Percentiles rank a stretch among this genome's conserved stretches.
These are phyloP conservation scores for Aspergillus sp. DNA, from an alignment of 2,329 filamentous ascomycete genomes.

Conservation along the genomic window DNA sequence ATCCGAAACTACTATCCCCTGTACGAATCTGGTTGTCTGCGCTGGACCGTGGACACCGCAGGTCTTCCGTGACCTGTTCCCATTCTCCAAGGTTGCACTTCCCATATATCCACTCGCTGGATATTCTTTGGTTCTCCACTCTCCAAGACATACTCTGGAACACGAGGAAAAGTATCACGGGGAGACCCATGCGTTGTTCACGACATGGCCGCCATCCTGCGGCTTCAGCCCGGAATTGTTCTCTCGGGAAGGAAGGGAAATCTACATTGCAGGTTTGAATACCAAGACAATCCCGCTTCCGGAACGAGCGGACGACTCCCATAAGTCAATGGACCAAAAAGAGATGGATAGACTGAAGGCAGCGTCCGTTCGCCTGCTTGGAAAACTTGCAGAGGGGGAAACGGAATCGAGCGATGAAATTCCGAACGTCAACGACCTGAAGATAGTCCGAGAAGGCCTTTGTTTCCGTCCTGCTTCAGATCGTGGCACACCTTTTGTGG, in stretches of 20 bases:
- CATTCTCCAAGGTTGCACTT: slow-evolving; percentile 53
- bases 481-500: slow-evolving; percentile 65
- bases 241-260: slow-evolving; percentile 64
- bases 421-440: slow-evolving; percentile 53
- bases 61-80: slow-evolving; percentile 68
- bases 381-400: slow-evolving; percentile 23
- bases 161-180: slow-evolving; percentile 42
- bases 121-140: slow-evolving; percentile 69
- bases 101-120: slow-evolving; percentile 67
- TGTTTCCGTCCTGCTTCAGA: slow-evolving; percentile 73
- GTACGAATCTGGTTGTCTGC: slow-evolving; percentile 66
- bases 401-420: slow-evolving; percentile 24
- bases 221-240: slow-evolving; percentile 73
- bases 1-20: slow-evolving; percentile 51
- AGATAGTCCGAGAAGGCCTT: slow-evolving; percentile 65
- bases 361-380: slow-evolving; percentile 39
- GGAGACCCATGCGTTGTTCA: slow-evolving; percentile 69
- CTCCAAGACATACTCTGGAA: slow-evolving; percentile 50
- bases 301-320: slow-evolving; percentile 45
- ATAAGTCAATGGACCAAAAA: slow-evolving; percentile 44
- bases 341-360: slow-evolving; percentile 39
- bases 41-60: slow-evolving; percentile 71
- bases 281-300: slow-evolving; percentile 63
- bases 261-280: slow-evolving; percentile 76
- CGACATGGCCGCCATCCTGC: slow-evolving; percentile 52